Percentiles rank a stretch among this genome's conserved stretches.
These are phyloP conservation scores for Scedosporium boydii DNA, from an alignment of 2,329 filamentous ascomycete genomes.

Conservation along the genomic window DNA sequence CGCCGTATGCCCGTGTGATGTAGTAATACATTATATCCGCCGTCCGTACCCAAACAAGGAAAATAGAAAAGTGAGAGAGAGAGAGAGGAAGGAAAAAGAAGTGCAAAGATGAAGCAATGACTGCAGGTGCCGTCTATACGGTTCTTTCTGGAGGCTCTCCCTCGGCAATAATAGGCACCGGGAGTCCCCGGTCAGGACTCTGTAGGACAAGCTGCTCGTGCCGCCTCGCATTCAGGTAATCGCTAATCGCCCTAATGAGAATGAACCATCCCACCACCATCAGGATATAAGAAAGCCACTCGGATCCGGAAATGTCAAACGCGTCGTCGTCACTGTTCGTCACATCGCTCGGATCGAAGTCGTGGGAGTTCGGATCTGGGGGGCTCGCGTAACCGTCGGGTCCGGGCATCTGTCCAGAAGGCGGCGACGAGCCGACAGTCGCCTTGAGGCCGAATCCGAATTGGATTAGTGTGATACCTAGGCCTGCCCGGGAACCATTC, in stretches of 20 bases:
- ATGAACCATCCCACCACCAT: constrained; percentile 99
- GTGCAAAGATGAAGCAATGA: not conserved
- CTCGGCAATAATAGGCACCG: constrained; percentile 76
- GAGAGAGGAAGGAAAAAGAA: constrained; percentile 6
- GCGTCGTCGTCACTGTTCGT: constrained; percentile 33
- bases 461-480: constrained; percentile 91
- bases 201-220: constrained; percentile 91
- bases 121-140: constrained; percentile 39
- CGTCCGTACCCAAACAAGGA: not conserved
- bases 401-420: constrained; percentile 35
- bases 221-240: constrained; percentile 77
- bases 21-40: not conserved
- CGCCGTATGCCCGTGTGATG: constrained; percentile 1
- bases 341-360: constrained; percentile 70
- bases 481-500: constrained; percentile 87
- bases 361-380: constrained; percentile 79
- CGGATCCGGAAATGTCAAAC: constrained; percentile 58
- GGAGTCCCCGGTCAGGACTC: constrained; percentile 80
- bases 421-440: constrained; percentile 25
- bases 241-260: constrained; percentile 83
- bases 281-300: constrained; percentile 84
- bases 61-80: not conserved
- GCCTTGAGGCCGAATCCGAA: constrained; percentile 91
- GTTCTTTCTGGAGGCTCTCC: constrained; percentile 72
- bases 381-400: constrained; percentile 59